Evolutionary conservation across 495 filamentous ascomycete species (phyloP).

Genomic region (Penicillium nucicola): DNA sequence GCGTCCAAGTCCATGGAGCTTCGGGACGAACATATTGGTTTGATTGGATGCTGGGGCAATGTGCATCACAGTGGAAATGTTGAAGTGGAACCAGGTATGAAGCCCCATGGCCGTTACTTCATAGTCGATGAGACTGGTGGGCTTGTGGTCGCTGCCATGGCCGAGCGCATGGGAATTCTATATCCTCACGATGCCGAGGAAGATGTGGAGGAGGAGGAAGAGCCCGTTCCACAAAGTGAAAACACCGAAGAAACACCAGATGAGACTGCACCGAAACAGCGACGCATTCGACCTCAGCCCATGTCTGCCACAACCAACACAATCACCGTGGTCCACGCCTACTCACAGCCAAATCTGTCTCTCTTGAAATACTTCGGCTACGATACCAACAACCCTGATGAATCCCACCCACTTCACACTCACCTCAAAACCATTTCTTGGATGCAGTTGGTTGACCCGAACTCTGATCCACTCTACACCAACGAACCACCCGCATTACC

Average conservation of each 20-base stretch:
- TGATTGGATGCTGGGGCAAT: slow-evolving; percentile 66
- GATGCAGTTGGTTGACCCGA: slow-evolving; percentile 81
- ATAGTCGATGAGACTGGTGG: slow-evolving; percentile 90
- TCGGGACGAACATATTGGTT: slow-evolving; percentile 76
- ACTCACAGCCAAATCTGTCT: slow-evolving; percentile 83
- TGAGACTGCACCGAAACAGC: slow-evolving; percentile 15
- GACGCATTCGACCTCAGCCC: slow-evolving; percentile 24
- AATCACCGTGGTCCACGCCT: slow-evolving; percentile 82
- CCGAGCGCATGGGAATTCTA: slow-evolving; percentile 87
- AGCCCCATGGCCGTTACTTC: slow-evolving; percentile 72
- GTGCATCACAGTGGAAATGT: slow-evolving; percentile 49
- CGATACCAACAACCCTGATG: slow-evolving; percentile 62
- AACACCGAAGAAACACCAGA: slow-evolving; percentile 9
- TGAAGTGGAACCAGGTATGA: slow-evolving; percentile 26
- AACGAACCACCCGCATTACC: slow-evolving; percentile 53
- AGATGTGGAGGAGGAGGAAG: slow-evolving; percentile 21
- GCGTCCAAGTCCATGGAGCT: slow-evolving; percentile 79
- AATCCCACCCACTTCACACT: slow-evolving; percentile 72
- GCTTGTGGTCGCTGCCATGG: slow-evolving; percentile 79
- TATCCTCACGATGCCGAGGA: slow-evolving; percentile 47
- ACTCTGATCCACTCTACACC: slow-evolving; percentile 64
- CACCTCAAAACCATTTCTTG: slow-evolving; percentile 83
- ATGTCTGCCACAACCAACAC: slow-evolving; percentile 69
- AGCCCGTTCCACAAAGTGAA: slow-evolving; percentile 1
- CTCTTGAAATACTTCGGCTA: slow-evolving; percentile 85